phyloP scores from a whole-genome alignment of 1,139 yeast species.

The Debaryomycetaceae sp. region DNA sequence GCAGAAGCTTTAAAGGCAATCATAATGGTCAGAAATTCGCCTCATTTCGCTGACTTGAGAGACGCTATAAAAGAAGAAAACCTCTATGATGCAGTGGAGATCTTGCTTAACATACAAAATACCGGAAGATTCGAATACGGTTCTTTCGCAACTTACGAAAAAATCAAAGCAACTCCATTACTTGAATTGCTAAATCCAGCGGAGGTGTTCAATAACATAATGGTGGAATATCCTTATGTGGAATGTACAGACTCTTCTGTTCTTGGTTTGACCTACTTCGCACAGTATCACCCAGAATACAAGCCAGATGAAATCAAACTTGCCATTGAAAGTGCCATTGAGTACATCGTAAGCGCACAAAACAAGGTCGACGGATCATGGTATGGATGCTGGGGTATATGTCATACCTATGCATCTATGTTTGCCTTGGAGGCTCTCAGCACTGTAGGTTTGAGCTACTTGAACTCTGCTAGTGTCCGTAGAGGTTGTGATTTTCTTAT shows the following conservation, averaged over 20 bases:
- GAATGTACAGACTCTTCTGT: slow-evolving; percentile 97
- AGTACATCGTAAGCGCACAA: slow-evolving; percentile 69
- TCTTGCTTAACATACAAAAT: slow-evolving; percentile 65
- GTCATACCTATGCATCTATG: slow-evolving; percentile 96
- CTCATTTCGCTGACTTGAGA: slow-evolving; percentile 35
- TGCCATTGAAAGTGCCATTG: slow-evolving; percentile 71
- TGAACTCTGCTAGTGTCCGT: slow-evolving; percentile 57
- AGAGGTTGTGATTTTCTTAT: slow-evolving; percentile 85
- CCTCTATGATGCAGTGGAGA: slow-evolving; percentile 63
- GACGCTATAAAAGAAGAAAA: slow-evolving; percentile 50
- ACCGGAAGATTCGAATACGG: slow-evolving; percentile 80
- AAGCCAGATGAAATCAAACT: slow-evolving; percentile 59
- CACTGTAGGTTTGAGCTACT: slow-evolving; percentile 63
- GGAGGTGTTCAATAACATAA: slow-evolving; percentile 94
- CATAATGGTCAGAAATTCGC: slow-evolving; percentile 78
- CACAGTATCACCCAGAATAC: slow-evolving; percentile 59
- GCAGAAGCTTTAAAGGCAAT: slow-evolving; percentile 95
- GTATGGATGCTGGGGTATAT: slow-evolving; percentile 99
- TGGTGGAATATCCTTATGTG: slow-evolving; percentile 98
- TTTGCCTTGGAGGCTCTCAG: slow-evolving; percentile 92
- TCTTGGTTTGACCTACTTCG: slow-evolving; percentile 79
- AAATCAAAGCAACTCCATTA: slow-evolving; percentile 75
- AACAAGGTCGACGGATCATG: slow-evolving; percentile 77
- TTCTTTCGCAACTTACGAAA: slow-evolving; percentile 90
- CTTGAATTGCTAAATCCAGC: slow-evolving; percentile 87